These are phyloP conservation scores for Tuber calosporum DNA, from an alignment of 495 filamentous ascomycete genomes.

Conservation along the genomic window DNA sequence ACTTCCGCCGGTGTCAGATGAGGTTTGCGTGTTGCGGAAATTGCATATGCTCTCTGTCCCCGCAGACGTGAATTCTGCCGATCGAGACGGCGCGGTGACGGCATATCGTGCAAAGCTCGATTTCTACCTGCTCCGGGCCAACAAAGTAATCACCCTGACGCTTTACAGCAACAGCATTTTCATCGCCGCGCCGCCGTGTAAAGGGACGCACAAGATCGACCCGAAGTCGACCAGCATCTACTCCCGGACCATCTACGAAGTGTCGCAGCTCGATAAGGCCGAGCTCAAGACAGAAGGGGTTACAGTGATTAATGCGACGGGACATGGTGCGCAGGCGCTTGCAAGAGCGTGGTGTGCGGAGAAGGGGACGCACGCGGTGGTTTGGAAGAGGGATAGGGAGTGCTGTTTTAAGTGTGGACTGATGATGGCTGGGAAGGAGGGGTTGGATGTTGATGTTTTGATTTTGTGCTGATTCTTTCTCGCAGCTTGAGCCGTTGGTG, in stretches of 20 bases:
- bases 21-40: neutral
- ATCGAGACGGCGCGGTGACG: neutral
- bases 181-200: neutral
- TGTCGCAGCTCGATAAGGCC: neutral
- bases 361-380: neutral
- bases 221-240: neutral
- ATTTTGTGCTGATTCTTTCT: neutral
- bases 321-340: neutral
- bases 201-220: neutral
- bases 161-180: conserved; percentile 1
- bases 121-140: neutral
- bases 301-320: neutral
- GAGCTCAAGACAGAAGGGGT: neutral
- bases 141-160: neutral
- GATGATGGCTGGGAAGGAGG: neutral
- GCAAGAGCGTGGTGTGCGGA: neutral
- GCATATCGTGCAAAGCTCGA: neutral
- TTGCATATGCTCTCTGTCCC: neutral
- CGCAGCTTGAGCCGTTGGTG: neutral
- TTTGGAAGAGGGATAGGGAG: neutral
- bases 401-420: neutral
- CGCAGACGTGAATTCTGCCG: neutral
- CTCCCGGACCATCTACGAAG: neutral
- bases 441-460: neutral
- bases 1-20: neutral